Evolutionary conservation across 257 asterid genomes (phyloP).

Genomic region (Ophiorrhiza pumila): DNA sequence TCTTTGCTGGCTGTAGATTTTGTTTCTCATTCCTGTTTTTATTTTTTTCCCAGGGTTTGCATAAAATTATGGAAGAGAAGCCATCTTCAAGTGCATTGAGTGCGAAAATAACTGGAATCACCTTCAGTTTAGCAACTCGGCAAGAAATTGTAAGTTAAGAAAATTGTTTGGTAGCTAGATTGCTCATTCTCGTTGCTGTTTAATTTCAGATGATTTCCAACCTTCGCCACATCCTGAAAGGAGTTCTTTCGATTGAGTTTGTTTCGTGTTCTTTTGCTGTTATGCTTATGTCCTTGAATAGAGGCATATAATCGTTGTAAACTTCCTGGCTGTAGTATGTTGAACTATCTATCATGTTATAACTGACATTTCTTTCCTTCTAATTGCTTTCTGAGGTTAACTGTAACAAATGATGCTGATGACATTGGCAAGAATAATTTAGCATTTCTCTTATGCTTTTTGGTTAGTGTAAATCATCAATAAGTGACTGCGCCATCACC

Average conservation of each 20-base stretch:
- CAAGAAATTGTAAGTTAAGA: conserved; percentile 73
- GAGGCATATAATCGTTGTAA: not conserved
- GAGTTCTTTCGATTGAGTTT: not conserved
- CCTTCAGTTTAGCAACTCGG: conserved; percentile 69
- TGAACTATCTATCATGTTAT: not conserved
- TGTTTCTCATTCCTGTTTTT: not conserved
- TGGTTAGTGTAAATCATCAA: conserved; percentile 72
- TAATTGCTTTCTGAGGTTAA: not conserved
- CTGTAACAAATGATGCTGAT: not conserved
- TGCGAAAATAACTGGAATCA: conserved; percentile 57
- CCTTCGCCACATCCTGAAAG: not conserved
- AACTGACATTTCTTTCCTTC: not conserved
- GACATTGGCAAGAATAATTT: not conserved
- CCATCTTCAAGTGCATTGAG: conserved; percentile 35
- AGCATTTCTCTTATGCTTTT: conserved; percentile 14
- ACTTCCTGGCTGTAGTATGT: not conserved
- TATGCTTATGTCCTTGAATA: not conserved
- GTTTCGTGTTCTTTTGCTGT: not conserved
- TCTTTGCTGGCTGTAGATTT: not conserved
- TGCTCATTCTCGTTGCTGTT: conserved; percentile 8
- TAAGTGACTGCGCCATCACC: conserved; percentile 75
- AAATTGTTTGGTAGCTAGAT: conserved; percentile 1
- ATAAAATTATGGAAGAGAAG: conserved; percentile 55
- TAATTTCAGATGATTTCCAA: not conserved
- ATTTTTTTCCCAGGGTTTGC: not conserved